Percentiles rank a stretch among this genome's conserved stretches.
phyloP scores from a whole-genome alignment of 148 eudicot genomes.

The Pouteria glomerata region DNA sequence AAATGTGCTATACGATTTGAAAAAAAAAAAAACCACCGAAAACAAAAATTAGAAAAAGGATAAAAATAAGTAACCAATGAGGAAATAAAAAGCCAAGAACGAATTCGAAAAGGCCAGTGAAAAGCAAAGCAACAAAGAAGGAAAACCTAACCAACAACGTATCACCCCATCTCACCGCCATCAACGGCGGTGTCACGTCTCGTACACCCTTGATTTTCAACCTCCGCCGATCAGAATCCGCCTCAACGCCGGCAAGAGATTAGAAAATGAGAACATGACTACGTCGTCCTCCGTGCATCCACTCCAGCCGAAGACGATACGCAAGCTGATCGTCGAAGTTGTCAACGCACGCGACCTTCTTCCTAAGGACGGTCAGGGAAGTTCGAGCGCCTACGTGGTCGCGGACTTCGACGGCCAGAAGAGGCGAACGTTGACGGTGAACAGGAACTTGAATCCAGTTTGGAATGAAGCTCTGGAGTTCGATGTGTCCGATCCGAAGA shows the following conservation, averaged over 20 bases:
- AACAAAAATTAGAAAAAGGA: neutral
- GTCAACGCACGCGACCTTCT: conserved; percentile 78
- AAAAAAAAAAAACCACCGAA: neutral
- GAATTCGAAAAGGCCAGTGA: conserved; percentile 14
- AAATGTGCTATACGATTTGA: neutral
- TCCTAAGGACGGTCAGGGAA: conserved; percentile 95
- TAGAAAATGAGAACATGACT: conserved; percentile 46
- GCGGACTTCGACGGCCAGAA: conserved; percentile 87
- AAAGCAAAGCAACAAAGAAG: conserved; percentile 8
- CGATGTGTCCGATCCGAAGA: conserved; percentile 61
- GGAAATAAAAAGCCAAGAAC: conserved; percentile 12
- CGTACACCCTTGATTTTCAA: neutral
- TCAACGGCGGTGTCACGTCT: conserved; percentile 27
- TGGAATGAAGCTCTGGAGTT: conserved; percentile 85
- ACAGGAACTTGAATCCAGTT: conserved; percentile 64
- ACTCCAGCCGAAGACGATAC: conserved; percentile 23
- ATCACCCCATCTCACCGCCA: conserved; percentile 27
- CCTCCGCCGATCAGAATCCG: neutral
- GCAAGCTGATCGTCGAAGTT: conserved; percentile 63
- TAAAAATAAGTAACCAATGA: no score
- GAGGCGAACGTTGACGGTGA: conserved; percentile 55
- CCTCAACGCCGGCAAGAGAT: neutral
- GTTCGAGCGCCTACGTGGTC: conserved; percentile 83
- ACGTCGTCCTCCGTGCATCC: conserved; percentile 25
- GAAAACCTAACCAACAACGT: conserved; percentile 12